Percentiles rank a stretch among this genome's conserved stretches.
Evolutionary conservation across 805 yeast genomes (phyloP).

Genomic region (Saccharomycopsis babjevae): DNA sequence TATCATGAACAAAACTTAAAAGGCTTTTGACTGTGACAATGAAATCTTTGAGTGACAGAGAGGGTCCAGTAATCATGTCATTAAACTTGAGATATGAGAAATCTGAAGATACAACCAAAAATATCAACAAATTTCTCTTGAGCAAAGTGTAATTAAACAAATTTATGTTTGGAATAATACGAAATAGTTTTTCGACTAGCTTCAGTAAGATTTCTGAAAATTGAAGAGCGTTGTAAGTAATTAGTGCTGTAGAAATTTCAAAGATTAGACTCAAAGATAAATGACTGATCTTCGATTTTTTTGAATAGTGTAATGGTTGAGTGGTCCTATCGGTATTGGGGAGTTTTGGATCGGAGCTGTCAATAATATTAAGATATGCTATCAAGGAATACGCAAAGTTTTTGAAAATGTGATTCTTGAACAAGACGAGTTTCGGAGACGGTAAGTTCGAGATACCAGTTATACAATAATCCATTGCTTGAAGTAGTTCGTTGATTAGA

Average conservation of each 20-base stretch:
- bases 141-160: slow-evolving; percentile 6
- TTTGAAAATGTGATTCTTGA: slow-evolving; percentile 1
- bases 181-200: neutral
- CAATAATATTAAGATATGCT: neutral
- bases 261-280: neutral
- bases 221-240: slow-evolving; percentile 4
- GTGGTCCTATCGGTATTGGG: neutral
- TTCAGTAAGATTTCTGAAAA: neutral
- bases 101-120: slow-evolving; percentile 8
- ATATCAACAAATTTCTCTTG: slow-evolving; percentile 4
- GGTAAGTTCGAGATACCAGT: slow-evolving; percentile 5
- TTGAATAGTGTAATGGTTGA: neutral
- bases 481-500: neutral
- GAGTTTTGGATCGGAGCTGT: neutral
- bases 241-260: slow-evolving; percentile 5
- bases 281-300: neutral
- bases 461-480: slow-evolving; percentile 11
- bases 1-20: neutral
- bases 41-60: neutral
- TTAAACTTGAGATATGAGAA: neutral
- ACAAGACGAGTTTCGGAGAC: slow-evolving; percentile 17
- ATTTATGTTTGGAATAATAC: slow-evolving; percentile 1
- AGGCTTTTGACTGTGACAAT: neutral
- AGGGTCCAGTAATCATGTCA: neutral
- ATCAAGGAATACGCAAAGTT: slow-evolving; percentile 2